Evolutionary conservation across 495 filamentous ascomycete species (phyloP).

Genomic region (Glarea lozoyensis): DNA sequence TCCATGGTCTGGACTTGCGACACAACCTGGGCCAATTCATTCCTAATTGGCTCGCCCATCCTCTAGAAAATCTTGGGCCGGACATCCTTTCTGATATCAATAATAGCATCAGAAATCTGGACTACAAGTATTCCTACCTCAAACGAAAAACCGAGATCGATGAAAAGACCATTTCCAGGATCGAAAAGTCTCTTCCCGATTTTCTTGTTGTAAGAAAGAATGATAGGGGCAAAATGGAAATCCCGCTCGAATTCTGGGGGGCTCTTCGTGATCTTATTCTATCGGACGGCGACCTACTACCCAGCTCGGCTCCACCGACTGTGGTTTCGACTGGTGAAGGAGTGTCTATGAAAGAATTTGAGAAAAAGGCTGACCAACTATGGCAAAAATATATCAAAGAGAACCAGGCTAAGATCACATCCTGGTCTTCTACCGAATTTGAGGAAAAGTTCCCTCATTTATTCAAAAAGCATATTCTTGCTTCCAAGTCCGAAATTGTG

Average conservation of each 20-base stretch:
- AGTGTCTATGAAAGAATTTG: not conserved
- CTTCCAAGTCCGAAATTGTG: slow-evolving; percentile 13
- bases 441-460: slow-evolving; percentile 7
- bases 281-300: slow-evolving; percentile 7
- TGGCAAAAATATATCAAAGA: slow-evolving; percentile 9
- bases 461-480: slow-evolving; percentile 9
- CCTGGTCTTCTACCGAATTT: slow-evolving; percentile 7
- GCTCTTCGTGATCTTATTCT: slow-evolving; percentile 30
- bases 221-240: slow-evolving; percentile 30
- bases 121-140: slow-evolving; percentile 20
- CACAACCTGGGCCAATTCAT: slow-evolving; percentile 20
- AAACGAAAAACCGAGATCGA: slow-evolving; percentile 14
- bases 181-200: slow-evolving; percentile 30
- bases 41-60: slow-evolving; percentile 13
- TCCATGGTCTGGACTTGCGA: slow-evolving; percentile 10
- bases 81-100: slow-evolving; percentile 23
- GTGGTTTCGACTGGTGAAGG: not conserved
- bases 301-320: not conserved
- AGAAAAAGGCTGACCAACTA: slow-evolving; percentile 3
- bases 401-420: slow-evolving; percentile 8
- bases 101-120: slow-evolving; percentile 23
- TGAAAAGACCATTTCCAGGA: slow-evolving; percentile 16
- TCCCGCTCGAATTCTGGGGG: slow-evolving; percentile 46
- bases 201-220: slow-evolving; percentile 30
- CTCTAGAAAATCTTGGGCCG: slow-evolving; percentile 8